Percentiles rank a stretch among this genome's conserved stretches.
phyloP scores from a whole-genome alignment of 768 basidiomycete genomes.

The Leucocoprinus leucothites region DNA sequence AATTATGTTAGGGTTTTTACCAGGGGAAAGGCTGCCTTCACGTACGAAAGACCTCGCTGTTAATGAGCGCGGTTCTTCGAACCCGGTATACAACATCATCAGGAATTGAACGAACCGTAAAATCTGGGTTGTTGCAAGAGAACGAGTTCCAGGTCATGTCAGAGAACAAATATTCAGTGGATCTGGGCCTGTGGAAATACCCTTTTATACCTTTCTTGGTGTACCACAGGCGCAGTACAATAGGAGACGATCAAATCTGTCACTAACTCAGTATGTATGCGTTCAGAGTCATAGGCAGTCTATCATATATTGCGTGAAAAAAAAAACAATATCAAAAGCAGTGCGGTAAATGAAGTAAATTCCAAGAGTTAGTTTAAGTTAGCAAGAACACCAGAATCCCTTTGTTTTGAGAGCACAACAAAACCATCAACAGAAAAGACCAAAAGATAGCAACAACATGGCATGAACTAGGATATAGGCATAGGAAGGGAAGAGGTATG shows the following conservation, averaged over 20 bases:
- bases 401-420: slow-evolving; percentile 13
- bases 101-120: slow-evolving; percentile 50
- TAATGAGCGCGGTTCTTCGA: slow-evolving; percentile 42
- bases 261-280: not conserved
- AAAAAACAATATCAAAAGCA: not conserved
- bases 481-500: slow-evolving; percentile 16
- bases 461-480: slow-evolving; percentile 19
- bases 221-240: not conserved
- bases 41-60: slow-evolving; percentile 66
- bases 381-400: slow-evolving; percentile 10
- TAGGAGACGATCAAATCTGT: slow-evolving; percentile 15
- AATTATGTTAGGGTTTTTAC: not conserved
- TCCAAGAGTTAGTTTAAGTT: slow-evolving; percentile 11
- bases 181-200: not conserved
- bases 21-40: slow-evolving; percentile 8
- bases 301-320: slow-evolving; percentile 5
- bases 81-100: slow-evolving; percentile 51
- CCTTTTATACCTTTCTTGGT: slow-evolving; percentile 1
- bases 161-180: slow-evolving; percentile 9
- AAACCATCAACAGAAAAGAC: slow-evolving; percentile 2
- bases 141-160: slow-evolving; percentile 34
- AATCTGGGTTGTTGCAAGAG: slow-evolving; percentile 49
- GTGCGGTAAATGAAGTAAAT: slow-evolving; percentile 5
- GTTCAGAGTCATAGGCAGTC: not conserved
- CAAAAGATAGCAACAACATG: slow-evolving; percentile 1